A percentile compares a stretch with the other conserved stretches of the same genome.
Conservation (phyloP, 495 filamentous ascomycete genomes). For the Staphylotrichum tortipilum region DNA sequence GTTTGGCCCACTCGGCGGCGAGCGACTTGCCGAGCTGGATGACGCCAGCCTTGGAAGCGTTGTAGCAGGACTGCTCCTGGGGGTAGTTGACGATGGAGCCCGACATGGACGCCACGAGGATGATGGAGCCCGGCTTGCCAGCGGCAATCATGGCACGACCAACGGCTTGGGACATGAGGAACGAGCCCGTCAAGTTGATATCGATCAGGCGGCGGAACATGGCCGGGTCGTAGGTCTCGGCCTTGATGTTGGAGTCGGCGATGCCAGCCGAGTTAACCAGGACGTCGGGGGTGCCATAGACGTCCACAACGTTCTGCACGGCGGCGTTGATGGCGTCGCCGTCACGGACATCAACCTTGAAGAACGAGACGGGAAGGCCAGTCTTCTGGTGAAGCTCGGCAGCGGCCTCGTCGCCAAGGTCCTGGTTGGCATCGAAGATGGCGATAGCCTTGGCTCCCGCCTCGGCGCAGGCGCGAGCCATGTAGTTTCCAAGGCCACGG, state of each 20-base stretch:
- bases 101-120: constrained; percentile 71
- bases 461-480: constrained; percentile 67
- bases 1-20: constrained; percentile 71
- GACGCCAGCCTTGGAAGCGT: constrained; percentile 71
- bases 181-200: constrained; percentile 68
- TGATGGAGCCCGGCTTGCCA: constrained; percentile 58
- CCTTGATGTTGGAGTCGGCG: constrained; percentile 55
- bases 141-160: constrained; percentile 58
- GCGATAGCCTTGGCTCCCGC: constrained; percentile 63
- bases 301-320: constrained; percentile 48
- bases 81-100: constrained; percentile 72
- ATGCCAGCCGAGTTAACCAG: constrained; percentile 80
- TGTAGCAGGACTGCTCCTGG: constrained; percentile 71
- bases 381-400: constrained; percentile 57
- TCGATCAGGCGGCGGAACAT: constrained; percentile 67
- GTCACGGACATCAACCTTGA: constrained; percentile 69
- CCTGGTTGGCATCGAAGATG: constrained; percentile 66
- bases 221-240: constrained; percentile 49
- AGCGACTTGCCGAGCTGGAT: constrained; percentile 68
- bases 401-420: constrained; percentile 60
- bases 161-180: constrained; percentile 57
- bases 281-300: constrained; percentile 60
- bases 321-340: constrained; percentile 51
- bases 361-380: constrained; percentile 63
- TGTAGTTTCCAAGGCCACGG: constrained; percentile 66